A percentile compares a stretch with the other conserved stretches of the same genome.
Conservation (phyloP, 495 filamentous ascomycete species). For the Aspergillus funiculosus region DNA sequence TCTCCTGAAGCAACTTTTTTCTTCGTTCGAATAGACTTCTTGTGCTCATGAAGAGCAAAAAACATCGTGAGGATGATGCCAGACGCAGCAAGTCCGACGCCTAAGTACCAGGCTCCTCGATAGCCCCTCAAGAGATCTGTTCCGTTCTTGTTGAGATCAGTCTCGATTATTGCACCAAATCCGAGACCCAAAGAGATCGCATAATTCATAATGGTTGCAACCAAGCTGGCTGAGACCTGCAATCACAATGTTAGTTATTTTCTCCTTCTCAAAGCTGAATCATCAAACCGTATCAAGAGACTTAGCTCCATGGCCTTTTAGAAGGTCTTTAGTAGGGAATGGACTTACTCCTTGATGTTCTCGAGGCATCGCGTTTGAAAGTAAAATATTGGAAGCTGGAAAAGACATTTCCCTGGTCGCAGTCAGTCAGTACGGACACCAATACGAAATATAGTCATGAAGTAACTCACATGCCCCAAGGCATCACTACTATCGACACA, state of each 20-base stretch:
- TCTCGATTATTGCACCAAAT: conserved; percentile 57
- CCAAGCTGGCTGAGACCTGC: conserved; percentile 53
- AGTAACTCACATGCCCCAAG: not conserved
- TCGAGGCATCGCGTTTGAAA: conserved; percentile 23
- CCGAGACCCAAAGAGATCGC: conserved; percentile 56
- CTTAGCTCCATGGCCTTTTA: no score
- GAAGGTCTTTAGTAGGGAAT: no score
- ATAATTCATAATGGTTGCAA: conserved; percentile 61
- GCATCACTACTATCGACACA: not conserved
- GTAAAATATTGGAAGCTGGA: conserved; percentile 34
- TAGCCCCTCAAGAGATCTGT: conserved; percentile 29
- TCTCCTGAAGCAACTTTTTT: no score
- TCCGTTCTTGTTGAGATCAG: conserved; percentile 38
- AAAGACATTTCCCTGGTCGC: conserved; percentile 62
- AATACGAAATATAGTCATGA: conserved; percentile 27
- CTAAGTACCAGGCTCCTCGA: conserved; percentile 30
- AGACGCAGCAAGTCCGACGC: conserved; percentile 23
- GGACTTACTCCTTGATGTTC: conserved; percentile 39
- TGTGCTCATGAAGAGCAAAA: no score
- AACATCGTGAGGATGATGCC: no score
- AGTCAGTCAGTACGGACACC: conserved; percentile 25
- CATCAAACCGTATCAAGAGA: no score
- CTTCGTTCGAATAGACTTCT: no score
- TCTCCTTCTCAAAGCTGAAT: no score
- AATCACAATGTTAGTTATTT: no score